Evolutionary conservation across 2,329 filamentous ascomycete genomes (phyloP), one percentile per base, ranked within the genome.

Genomic region (Trichoderma sp.): DNA sequence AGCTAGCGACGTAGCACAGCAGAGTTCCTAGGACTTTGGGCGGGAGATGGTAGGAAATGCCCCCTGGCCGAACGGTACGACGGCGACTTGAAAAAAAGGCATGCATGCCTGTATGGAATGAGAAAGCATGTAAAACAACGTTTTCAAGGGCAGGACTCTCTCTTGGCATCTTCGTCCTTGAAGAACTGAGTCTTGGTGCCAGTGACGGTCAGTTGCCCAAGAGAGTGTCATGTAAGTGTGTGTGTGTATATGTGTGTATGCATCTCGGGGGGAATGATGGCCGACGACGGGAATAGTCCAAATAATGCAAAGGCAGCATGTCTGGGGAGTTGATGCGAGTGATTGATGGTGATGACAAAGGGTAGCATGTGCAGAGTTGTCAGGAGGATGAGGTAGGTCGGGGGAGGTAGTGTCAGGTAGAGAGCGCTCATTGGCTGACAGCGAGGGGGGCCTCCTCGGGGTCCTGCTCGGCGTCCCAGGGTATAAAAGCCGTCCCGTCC

Each of bases 361-460:
- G 39, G 55, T 61, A 61, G 57, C 66, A 69, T 61, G 66, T 69
- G 66, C 39, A 69, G 36, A 53, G 20, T 36, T 15, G 66, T 69
- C 66, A 69, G 68, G 58, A 70, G 68, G 68, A 70, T 64, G 59
- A 64, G 68, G 59, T 64, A 64, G 59, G 34, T 64, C 26, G 68
- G 59, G 55, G 32, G 59, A 70, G 43, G 68, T 70, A 70, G 58
- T 57, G 68, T 57, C 15, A 47, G 34, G 15, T 64, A 32, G 59
- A 50, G 58, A 23, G 47, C 68, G 32, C 68, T 70, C 58, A 70
- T 70, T 70, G 68, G 68, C 59, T 32, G 57, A 55, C n/a, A 62
- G 55, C 67, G 20, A 70, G 68, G 59, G 59, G 68, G 68, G 39
- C 59, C 68, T 70, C 59, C 58, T 34, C 67, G 6, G 43, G n/a